These are phyloP conservation scores for Hygrophila difformis DNA, from an alignment of 257 asterid species.

Conservation along the genomic window DNA sequence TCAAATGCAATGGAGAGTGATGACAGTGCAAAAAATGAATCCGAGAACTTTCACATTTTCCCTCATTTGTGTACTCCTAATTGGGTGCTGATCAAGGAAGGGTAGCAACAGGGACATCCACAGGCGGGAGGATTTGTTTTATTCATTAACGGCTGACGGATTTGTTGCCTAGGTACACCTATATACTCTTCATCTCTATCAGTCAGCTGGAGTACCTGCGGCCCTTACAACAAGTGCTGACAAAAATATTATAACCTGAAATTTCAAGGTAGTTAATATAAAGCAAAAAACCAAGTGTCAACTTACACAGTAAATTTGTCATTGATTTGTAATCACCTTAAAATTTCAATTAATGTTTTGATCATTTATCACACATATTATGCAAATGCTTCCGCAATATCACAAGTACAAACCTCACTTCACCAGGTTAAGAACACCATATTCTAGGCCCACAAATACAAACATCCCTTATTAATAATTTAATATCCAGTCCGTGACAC, in stretches of 20 bases:
- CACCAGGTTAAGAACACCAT: constrained; percentile 8
- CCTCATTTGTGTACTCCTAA: constrained; percentile 96
- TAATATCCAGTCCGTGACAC: constrained; percentile 2
- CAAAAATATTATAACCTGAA: constrained; percentile 86
- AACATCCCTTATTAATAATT: constrained; percentile 3
- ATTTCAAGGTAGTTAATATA: constrained; percentile 8
- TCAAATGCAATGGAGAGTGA: too few species aligned
- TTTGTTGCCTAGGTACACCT: constrained; percentile 70
- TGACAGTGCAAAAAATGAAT: constrained; percentile 1
- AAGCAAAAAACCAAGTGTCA: background rate
- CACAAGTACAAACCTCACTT: background rate
- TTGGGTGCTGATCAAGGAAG: constrained; percentile 84
- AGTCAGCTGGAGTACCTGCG: constrained; percentile 77
- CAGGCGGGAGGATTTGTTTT: constrained; percentile 54
- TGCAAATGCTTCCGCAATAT: background rate
- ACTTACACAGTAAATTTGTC: background rate
- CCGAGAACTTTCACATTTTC: constrained; percentile 54
- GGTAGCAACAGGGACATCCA: constrained; percentile 68
- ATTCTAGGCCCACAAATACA: background rate
- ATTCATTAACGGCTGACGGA: constrained; percentile 74
- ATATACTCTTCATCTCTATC: constrained; percentile 97
- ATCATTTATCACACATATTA: constrained; percentile 3
- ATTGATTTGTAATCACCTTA: too few species aligned
- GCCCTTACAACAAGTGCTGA: constrained; percentile 90
- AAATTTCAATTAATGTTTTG: background rate